Conservation (phyloP, 2,329 filamentous ascomycete genomes). For the Gaeumannomyces tritici region DNA sequence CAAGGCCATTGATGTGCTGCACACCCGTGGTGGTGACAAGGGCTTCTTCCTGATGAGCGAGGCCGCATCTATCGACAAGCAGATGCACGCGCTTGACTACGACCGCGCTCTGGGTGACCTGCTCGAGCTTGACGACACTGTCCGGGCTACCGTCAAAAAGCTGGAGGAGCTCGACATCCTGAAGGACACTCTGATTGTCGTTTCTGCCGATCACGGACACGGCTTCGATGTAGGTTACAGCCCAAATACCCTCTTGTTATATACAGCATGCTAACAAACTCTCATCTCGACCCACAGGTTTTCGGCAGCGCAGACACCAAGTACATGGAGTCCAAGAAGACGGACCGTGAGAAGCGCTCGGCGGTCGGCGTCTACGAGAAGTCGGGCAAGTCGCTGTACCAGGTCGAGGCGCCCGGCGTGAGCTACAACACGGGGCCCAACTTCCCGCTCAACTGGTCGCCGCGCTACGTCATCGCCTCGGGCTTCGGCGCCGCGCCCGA, state of each 20-base stretch:
- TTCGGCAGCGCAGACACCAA: conserved; percentile 74
- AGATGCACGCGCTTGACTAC: conserved; percentile 81
- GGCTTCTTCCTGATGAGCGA: conserved; percentile 87
- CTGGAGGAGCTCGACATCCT: conserved; percentile 56
- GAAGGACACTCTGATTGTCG: conserved; percentile 68
- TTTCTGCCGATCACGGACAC: conserved; percentile 83
- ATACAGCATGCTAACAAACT: neutral
- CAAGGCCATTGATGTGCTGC: conserved; percentile 75
- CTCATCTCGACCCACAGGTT: conserved; percentile 21
- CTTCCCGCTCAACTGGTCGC: conserved; percentile 80
- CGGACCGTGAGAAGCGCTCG: conserved; percentile 62
- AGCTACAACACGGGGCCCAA: conserved; percentile 64
- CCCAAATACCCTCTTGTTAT: no score
- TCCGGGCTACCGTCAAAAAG: conserved; percentile 64
- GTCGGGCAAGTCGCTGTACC: conserved; percentile 70
- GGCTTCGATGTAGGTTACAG: conserved; percentile 52
- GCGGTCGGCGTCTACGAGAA: conserved; percentile 66
- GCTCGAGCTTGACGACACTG: conserved; percentile 75
- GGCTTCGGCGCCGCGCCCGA: conserved; percentile 67
- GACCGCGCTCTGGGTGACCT: conserved; percentile 78
- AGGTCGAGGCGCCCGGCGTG: conserved; percentile 43
- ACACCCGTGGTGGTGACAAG: conserved; percentile 53
- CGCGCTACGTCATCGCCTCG: conserved; percentile 69
- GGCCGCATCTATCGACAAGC: conserved; percentile 78
- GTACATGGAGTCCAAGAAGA: conserved; percentile 52